Evolutionary conservation across 129 eudicot genomes (phyloP).

Genomic region (Centaurea solstitialis): DNA sequence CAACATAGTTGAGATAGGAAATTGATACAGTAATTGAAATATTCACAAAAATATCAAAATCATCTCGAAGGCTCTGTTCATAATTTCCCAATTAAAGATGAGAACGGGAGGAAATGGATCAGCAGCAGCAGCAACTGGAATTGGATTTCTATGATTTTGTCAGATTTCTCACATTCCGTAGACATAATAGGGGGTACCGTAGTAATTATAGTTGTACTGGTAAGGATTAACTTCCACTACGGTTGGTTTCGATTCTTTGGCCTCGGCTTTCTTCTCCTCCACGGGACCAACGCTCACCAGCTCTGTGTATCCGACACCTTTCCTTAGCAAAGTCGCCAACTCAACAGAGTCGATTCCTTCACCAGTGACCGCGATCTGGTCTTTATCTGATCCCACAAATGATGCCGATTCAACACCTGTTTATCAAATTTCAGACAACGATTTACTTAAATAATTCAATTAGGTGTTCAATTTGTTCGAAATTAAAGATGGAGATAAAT

Average conservation of each 20-base stretch:
- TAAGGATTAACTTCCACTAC: neutral
- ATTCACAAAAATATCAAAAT: neutral
- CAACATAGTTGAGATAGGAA: neutral
- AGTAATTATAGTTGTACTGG: neutral
- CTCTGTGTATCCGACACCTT: slow-evolving; percentile 25
- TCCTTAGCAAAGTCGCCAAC: slow-evolving; percentile 15
- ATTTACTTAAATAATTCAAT: neutral
- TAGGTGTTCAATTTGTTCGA: too few relatives aligned
- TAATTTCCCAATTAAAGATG: neutral
- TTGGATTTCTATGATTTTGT: neutral
- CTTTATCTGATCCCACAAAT: slow-evolving; percentile 16
- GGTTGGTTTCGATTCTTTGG: neutral
- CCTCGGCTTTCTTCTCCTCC: neutral
- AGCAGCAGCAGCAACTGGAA: neutral
- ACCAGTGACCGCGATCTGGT: slow-evolving; percentile 40
- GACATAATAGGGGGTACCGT: neutral
- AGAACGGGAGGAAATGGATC: neutral
- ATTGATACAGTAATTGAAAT: neutral
- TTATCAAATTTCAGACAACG: neutral
- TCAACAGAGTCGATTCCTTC: slow-evolving; percentile 36
- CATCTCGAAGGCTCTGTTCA: neutral
- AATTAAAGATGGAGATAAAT: too few relatives aligned
- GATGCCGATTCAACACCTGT: slow-evolving; percentile 41
- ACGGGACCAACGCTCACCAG: slow-evolving; percentile 27
- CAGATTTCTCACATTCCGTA: neutral